Percentiles rank a stretch among this genome's conserved stretches.
These are phyloP conservation scores for Carpediemonas membranifera DNA, from an alignment of 78 protist species.

Conservation along the genomic window DNA sequence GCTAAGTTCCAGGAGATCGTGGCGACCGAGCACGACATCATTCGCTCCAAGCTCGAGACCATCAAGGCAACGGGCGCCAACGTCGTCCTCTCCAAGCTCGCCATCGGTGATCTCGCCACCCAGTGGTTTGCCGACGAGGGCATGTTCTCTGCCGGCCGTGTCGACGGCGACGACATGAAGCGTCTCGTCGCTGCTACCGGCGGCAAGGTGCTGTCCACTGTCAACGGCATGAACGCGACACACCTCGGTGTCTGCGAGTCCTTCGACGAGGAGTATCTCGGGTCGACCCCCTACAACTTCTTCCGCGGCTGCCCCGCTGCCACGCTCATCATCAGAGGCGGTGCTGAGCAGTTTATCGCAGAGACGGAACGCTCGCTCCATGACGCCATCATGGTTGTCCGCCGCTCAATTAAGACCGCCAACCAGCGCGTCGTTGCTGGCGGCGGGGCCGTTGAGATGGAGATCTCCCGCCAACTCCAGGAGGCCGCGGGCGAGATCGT, in stretches of 20 bases:
- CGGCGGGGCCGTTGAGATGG: conserved; percentile 99
- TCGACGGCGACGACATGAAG: conserved; percentile 76
- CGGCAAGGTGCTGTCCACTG: conserved; percentile 72
- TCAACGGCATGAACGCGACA: conserved; percentile 43
- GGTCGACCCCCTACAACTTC: conserved; percentile 80
- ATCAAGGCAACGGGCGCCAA: conserved; percentile 88
- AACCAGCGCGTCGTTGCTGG: conserved; percentile 65
- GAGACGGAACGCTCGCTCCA: conserved; percentile 96
- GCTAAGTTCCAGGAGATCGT: conserved; percentile 6
- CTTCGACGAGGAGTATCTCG: conserved; percentile 95
- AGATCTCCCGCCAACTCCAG: conserved; percentile 62
- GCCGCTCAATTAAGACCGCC: conserved; percentile 78
- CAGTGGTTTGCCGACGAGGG: conserved; percentile 97
- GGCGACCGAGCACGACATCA: conserved; percentile 18
- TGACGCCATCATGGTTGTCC: conserved; percentile 90
- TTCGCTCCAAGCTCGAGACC: conserved; percentile 72
- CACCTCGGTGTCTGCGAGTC: conserved; percentile 83
- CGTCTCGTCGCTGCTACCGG: conserved; percentile 77
- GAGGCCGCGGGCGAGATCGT: conserved; percentile 59
- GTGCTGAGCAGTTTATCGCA: conserved; percentile 78
- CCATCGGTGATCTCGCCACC: conserved; percentile 99
- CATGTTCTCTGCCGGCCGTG: conserved; percentile 99
- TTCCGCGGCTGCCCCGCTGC: conserved; percentile 70
- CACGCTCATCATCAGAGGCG: conserved; percentile 87
- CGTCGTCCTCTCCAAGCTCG: conserved; percentile 82